Evolutionary conservation across 148 eudicot genomes (phyloP).

Genomic region (Heliosperma pusillum): DNA sequence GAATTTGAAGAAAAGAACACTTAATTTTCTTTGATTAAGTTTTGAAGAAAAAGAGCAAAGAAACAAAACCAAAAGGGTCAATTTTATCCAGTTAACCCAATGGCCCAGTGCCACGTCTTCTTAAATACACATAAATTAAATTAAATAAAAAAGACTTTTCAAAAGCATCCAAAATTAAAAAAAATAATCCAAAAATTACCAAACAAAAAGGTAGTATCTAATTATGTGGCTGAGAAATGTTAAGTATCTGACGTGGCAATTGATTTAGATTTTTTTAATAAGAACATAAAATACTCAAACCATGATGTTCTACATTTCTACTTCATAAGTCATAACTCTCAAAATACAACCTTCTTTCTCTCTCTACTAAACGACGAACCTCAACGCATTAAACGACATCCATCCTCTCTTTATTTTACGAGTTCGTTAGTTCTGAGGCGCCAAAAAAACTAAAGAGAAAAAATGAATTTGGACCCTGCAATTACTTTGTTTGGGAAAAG

Average conservation of each 20-base stretch:
- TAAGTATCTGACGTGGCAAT: conserved; percentile 54
- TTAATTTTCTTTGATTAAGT: background rate
- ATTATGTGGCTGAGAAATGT: conserved; percentile 74
- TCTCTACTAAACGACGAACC: conserved; percentile 8
- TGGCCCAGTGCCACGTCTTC: conserved; percentile 20
- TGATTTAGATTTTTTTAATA: conserved; percentile 9
- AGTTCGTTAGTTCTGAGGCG: background rate
- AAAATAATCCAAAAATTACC: background rate
- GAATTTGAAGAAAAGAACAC: background rate
- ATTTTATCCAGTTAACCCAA: conserved; percentile 11
- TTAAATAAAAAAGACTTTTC: conserved; percentile 3
- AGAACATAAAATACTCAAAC: conserved; percentile 47
- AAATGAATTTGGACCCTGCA: conserved; percentile 51
- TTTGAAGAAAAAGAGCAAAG: background rate
- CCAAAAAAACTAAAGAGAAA: background rate
- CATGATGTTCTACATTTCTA: conserved; percentile 30
- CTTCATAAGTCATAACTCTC: conserved; percentile 12
- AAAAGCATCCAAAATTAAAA: background rate
- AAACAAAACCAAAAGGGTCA: background rate
- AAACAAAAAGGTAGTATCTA: conserved; percentile 14
- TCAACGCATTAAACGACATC: background rate
- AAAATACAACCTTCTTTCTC: background rate
- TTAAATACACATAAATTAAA: conserved; percentile 1
- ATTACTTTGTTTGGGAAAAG: conserved; percentile 78
- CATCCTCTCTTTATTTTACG: too few relatives aligned